Evolutionary conservation across 2,329 filamentous ascomycete species (phyloP), one percentile per base, ranked within the genome.

Genomic region (Teratosphaeria epicoccoides): DNA sequence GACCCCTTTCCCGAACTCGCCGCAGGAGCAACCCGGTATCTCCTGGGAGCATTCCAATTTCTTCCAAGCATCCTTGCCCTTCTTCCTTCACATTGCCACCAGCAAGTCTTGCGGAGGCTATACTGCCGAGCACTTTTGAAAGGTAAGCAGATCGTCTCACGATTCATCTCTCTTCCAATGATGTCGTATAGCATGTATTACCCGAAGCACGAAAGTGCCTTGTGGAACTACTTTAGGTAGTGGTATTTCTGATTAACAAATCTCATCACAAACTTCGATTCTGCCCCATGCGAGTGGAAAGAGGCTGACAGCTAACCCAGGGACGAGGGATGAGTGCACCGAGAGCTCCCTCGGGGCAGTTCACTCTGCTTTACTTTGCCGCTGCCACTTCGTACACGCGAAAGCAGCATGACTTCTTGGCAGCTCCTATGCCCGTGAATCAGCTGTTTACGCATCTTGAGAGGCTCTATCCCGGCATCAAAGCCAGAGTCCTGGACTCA

Each of bases 361-460:
- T 93, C 72, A 85, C 78, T 52, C 73, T 94, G 45, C 79, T 93
- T 51, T 94, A 91, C 71, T 94, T 94, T 70, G 88, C 87, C 52
- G 79, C 81, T 55, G 86, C 87, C 12, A 77, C 79, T 52, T 83
- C 83, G 26, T 87, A 79, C 67, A 88, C 87, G 1, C 73, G 74
- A n/a, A 85, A 81, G 63, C 76, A 83, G 54, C 73, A 74, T 55
- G 87, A 93, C 63, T 63, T 71, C 14, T 66, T 93, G 10, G 73
- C 79, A 2, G 86, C 86, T 11, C 85, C 87, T 29, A 66, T 90
- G 29, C 71, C 77, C 1, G 66, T 88, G 24, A 66, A 71, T 37
- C 72, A 79, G 58, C 76, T 94, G 22, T 88, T 88, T 61, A 69
- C 71, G n/a, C 65, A 72, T 55, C 75, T 94, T 6, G 87, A 94